These are phyloP conservation scores for Pleurostoma richardsiae DNA, from an alignment of 2,329 filamentous ascomycete genomes.

Conservation along the genomic window DNA sequence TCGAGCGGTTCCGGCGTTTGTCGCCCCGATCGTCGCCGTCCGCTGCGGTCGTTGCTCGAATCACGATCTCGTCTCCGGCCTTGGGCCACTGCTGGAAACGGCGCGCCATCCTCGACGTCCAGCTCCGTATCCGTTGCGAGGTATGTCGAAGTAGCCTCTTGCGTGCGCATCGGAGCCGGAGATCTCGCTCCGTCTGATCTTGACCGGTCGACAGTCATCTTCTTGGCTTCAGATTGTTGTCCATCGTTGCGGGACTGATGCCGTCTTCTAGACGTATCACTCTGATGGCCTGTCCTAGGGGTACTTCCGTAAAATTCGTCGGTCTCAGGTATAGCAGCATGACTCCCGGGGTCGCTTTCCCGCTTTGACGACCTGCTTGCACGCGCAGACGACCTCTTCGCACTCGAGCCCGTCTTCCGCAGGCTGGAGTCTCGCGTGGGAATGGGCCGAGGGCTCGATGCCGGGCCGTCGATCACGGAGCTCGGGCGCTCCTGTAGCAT, in stretches of 20 bases:
- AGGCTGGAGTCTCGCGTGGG: conserved; percentile 66
- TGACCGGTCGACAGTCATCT: neutral
- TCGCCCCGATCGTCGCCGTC: conserved; percentile 41
- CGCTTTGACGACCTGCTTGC: conserved; percentile 42
- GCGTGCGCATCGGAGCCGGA: neutral
- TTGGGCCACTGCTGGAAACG: conserved; percentile 64
- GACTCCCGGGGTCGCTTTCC: conserved; percentile 28
- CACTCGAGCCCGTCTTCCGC: conserved; percentile 47
- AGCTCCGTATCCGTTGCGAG: conserved; percentile 16
- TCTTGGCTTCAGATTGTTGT: conserved; percentile 9
- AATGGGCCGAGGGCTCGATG: conserved; percentile 47
- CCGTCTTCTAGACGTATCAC: conserved; percentile 12
- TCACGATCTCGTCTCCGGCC: conserved; percentile 45
- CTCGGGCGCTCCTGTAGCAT: conserved; percentile 5
- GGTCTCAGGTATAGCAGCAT: conserved; percentile 35
- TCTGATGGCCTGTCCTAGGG: neutral
- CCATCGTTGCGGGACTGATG: conserved; percentile 14
- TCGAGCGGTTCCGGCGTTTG: conserved; percentile 43
- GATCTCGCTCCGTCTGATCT: neutral
- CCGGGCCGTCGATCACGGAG: conserved; percentile 21
- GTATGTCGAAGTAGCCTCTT: conserved; percentile 5
- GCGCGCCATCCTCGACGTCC: conserved; percentile 58
- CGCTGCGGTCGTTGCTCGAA: conserved; percentile 38
- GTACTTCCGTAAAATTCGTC: conserved; percentile 22
- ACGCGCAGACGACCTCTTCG: conserved; percentile 47